Percentiles rank a stretch among this genome's conserved stretches.
Evolutionary conservation across 1,284 basidiomycete genomes (phyloP).

Genomic region (Puccinia horiana): DNA sequence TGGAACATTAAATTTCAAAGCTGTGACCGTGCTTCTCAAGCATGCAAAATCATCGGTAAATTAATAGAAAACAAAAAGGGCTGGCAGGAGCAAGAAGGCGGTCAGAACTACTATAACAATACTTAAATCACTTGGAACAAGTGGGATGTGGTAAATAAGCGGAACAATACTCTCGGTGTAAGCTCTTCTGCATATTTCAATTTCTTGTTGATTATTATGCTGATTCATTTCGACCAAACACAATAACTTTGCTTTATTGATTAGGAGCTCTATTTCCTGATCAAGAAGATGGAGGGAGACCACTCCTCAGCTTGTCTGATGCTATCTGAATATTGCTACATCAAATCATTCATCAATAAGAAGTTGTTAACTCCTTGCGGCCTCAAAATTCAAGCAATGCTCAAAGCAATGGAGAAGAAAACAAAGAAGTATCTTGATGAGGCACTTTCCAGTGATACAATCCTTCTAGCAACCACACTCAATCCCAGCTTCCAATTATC

Average conservation of each 20-base stretch:
- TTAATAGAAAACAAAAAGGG: not conserved
- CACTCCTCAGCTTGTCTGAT: not conserved
- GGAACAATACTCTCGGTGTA: not conserved
- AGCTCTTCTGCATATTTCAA: not conserved
- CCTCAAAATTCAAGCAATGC: not conserved
- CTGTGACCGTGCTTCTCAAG: not conserved
- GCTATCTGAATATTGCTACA: not conserved
- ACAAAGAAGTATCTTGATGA: not conserved
- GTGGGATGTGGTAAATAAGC: not conserved
- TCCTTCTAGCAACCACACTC: conserved; percentile 7
- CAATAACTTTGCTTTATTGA: too few relatives aligned
- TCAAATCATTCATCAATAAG: not conserved
- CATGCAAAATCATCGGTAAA: not conserved
- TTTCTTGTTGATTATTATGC: not conserved
- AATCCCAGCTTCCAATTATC: not conserved
- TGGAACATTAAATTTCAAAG: conserved; percentile 27
- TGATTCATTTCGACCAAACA: too few relatives aligned
- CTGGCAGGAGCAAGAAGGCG: not conserved
- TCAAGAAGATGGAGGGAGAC: not conserved
- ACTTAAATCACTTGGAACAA: not conserved
- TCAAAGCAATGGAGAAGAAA: not conserved
- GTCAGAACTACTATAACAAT: not conserved
- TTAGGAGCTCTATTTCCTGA: not conserved
- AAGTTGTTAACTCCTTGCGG: not conserved
- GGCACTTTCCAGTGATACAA: not conserved